A percentile compares a stretch with the other conserved stretches of the same genome.
Evolutionary conservation across 495 filamentous ascomycete species (phyloP).

Genomic region (Oidiodendron maius): DNA sequence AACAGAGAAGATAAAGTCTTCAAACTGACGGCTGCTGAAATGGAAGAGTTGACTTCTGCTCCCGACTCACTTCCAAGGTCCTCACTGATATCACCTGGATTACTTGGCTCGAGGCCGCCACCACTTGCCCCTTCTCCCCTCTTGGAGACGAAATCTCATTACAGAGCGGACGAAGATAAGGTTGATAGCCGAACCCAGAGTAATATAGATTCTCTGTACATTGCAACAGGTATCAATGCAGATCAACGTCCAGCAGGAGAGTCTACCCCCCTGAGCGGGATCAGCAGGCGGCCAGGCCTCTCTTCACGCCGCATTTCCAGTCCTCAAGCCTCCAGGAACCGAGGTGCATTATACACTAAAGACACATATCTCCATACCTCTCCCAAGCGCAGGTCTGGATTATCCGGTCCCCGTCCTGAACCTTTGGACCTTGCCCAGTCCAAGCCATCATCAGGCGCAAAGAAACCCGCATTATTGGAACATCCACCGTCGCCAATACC

Average conservation of each 20-base stretch:
- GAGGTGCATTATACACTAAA: conserved; percentile 14
- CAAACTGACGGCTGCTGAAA: conserved; percentile 46
- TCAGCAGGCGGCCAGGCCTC: conserved; percentile 10
- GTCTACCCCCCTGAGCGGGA: background rate
- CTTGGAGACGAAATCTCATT: conserved; percentile 4
- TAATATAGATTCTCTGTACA: conserved; percentile 4
- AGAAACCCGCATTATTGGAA: background rate
- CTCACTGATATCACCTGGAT: conserved; percentile 11
- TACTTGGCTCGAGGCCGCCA: conserved; percentile 3
- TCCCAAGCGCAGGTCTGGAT: conserved; percentile 14
- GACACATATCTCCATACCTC: conserved; percentile 13
- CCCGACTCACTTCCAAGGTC: conserved; percentile 44
- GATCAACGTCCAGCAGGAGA: conserved; percentile 14
- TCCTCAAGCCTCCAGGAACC: conserved; percentile 6
- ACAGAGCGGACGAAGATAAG: background rate
- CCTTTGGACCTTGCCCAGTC: conserved; percentile 14
- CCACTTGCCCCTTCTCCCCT: conserved; percentile 14
- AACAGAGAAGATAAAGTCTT: conserved; percentile 30
- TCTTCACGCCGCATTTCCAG: conserved; percentile 17
- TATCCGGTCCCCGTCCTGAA: conserved; percentile 13
- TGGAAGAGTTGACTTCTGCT: conserved; percentile 49
- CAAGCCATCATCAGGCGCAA: background rate
- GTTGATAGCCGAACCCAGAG: background rate
- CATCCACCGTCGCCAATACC: conserved; percentile 18
- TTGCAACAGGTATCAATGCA: background rate